These are phyloP conservation scores for Oidium heveae DNA, from an alignment of 2,329 filamentous ascomycete genomes.

Conservation along the genomic window DNA sequence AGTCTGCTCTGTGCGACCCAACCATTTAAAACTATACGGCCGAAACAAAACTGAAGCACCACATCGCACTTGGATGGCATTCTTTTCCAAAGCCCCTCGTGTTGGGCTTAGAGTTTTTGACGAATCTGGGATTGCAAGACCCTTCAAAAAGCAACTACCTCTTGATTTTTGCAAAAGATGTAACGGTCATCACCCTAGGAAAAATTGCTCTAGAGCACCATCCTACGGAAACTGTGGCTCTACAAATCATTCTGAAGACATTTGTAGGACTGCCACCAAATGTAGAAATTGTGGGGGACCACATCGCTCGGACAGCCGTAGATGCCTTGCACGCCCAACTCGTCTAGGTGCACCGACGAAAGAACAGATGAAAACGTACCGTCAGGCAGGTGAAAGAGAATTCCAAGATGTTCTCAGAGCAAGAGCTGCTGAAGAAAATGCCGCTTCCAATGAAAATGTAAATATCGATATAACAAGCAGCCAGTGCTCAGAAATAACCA, in stretches of 20 bases:
- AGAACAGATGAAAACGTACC: too few relatives aligned
- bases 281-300: background rate
- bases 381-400: background rate
- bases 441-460: background rate
- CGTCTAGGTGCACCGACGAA: too few relatives aligned
- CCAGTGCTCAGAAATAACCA: background rate
- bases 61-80: too few relatives aligned
- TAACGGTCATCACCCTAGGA: too few relatives aligned
- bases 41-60: background rate
- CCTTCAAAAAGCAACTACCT: too few relatives aligned
- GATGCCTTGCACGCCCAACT: background rate
- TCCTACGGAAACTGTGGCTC: background rate
- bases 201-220: background rate
- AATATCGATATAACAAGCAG: background rate
- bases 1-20: background rate
- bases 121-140: too few relatives aligned
- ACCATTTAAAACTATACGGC: background rate
- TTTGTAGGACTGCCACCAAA: background rate
- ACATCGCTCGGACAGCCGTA: background rate
- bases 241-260: background rate
- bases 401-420: background rate
- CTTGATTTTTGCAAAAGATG: too few relatives aligned
- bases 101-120: too few relatives aligned
- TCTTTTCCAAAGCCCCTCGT: too few relatives aligned
- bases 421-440: background rate